Percentiles rank a stretch among this genome's conserved stretches.
Evolutionary conservation across 2,329 filamentous ascomycete species (phyloP).

Genomic region (Verticillium alfalfae): DNA sequence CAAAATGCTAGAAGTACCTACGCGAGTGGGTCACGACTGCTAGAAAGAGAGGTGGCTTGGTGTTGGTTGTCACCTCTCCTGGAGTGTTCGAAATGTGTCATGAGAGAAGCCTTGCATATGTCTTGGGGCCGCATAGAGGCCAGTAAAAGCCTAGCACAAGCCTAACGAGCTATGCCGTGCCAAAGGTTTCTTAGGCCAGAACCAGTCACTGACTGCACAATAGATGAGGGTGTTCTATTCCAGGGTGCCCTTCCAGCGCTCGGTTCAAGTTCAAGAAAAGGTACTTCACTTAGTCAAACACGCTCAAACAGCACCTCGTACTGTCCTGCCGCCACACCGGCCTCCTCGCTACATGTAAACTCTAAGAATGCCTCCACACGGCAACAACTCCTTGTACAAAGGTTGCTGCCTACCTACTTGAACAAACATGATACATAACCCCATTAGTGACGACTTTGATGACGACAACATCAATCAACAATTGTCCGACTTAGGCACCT

Average conservation of each 20-base stretch:
- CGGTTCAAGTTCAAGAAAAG: background rate
- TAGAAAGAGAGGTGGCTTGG: too few species aligned
- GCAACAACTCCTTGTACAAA: background rate
- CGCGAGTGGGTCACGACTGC: too few species aligned
- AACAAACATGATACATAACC: background rate
- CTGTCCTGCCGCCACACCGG: background rate
- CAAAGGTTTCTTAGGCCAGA: too few species aligned
- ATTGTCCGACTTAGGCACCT: background rate
- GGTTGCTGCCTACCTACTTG: background rate
- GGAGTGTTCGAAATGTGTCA: too few species aligned
- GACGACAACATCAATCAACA: background rate
- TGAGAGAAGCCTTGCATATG: too few species aligned
- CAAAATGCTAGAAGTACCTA: too few species aligned
- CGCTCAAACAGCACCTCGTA: background rate
- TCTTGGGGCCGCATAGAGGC: too few species aligned
- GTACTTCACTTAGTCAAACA: background rate
- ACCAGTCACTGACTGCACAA: too few species aligned
- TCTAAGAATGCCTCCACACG: background rate
- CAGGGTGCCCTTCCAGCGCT: background rate
- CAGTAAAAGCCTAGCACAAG: too few species aligned
- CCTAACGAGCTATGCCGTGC: too few species aligned
- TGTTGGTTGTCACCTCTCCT: too few species aligned
- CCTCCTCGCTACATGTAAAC: background rate
- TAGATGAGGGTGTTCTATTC: too few species aligned
- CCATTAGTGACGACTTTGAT: background rate